A percentile compares a stretch with the other conserved stretches of the same genome.
Evolutionary conservation across 768 basidiomycete species (phyloP).

Genomic region (Dioszegia hungarica): DNA sequence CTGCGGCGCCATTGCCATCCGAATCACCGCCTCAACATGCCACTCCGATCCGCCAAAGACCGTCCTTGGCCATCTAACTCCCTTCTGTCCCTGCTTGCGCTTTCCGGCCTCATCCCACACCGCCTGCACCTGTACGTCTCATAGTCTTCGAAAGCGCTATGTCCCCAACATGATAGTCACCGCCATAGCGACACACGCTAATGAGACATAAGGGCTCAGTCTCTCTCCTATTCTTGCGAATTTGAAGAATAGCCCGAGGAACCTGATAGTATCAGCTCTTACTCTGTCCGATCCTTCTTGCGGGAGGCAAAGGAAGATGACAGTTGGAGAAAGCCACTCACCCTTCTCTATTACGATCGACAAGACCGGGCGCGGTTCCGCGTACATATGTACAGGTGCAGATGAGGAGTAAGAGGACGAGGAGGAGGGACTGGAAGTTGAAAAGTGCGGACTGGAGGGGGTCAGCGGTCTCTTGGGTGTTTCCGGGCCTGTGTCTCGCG

Average conservation of each 20-base stretch:
- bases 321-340: too few relatives aligned
- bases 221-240: conserved; percentile 94
- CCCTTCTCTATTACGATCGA: conserved; percentile 95
- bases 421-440: conserved; percentile 92
- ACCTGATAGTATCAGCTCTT: conserved; percentile 55
- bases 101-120: too few relatives aligned
- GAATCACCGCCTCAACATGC: too few relatives aligned
- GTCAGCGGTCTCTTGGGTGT: neutral
- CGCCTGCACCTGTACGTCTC: too few relatives aligned
- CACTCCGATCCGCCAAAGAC: too few relatives aligned
- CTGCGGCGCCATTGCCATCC: too few relatives aligned
- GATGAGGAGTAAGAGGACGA: conserved; percentile 86
- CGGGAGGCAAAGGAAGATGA: too few relatives aligned
- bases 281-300: too few relatives aligned
- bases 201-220: conserved; percentile 87
- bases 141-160: too few relatives aligned
- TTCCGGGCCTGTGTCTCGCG: too few relatives aligned
- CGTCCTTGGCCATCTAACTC: too few relatives aligned
- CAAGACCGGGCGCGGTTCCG: conserved; percentile 76
- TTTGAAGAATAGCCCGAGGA: conserved; percentile 90
- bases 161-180: conserved; percentile 55
- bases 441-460: conserved; percentile 76
- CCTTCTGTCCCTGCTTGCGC: too few relatives aligned
- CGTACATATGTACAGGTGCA: conserved; percentile 97
- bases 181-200: conserved; percentile 93